These are phyloP conservation scores for Ulota crispa DNA, from an alignment of 225 moss, liverwort and hornwort genomes.

Conservation along the genomic window DNA sequence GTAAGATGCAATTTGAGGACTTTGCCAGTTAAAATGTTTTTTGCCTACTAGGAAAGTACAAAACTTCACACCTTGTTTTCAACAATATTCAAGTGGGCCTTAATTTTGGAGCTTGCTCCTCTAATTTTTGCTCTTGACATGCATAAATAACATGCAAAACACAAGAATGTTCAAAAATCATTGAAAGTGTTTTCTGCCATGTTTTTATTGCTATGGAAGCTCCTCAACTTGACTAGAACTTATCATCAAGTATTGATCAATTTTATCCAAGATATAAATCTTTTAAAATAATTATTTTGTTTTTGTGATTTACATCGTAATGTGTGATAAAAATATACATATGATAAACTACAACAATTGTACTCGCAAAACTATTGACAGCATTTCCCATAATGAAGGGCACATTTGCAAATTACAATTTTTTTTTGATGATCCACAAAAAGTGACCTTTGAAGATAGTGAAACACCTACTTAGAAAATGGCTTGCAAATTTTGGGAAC, in stretches of 20 bases:
- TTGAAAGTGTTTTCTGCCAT: too few relatives aligned
- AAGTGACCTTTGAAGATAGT: too few relatives aligned
- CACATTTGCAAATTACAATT: slow-evolving; percentile 70
- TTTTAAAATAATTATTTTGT: background rate
- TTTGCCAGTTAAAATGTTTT: slow-evolving; percentile 84
- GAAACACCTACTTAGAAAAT: too few relatives aligned
- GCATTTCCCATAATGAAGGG: slow-evolving; percentile 70
- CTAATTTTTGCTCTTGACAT: background rate
- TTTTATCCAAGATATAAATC: background rate
- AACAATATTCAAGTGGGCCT: slow-evolving; percentile 74
- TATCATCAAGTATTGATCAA: background rate
- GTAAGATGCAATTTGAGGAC: slow-evolving; percentile 59
- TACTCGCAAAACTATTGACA: slow-evolving; percentile 72
- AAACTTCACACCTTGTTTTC: slow-evolving; percentile 68
- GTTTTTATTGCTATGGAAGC: background rate
- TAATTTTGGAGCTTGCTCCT: background rate
- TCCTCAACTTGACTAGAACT: background rate
- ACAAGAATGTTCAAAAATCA: background rate
- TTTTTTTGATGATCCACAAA: too few relatives aligned
- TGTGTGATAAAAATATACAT: background rate
- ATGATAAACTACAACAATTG: slow-evolving; percentile 77
- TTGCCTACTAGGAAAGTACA: slow-evolving; percentile 62
- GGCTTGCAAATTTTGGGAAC: too few relatives aligned
- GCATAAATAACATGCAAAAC: background rate
- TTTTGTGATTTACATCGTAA: background rate